Percentiles rank a stretch among this genome's conserved stretches.
Evolutionary conservation across 2,329 filamentous ascomycete species (phyloP).

Genomic region (Stenocarpella maydis): DNA sequence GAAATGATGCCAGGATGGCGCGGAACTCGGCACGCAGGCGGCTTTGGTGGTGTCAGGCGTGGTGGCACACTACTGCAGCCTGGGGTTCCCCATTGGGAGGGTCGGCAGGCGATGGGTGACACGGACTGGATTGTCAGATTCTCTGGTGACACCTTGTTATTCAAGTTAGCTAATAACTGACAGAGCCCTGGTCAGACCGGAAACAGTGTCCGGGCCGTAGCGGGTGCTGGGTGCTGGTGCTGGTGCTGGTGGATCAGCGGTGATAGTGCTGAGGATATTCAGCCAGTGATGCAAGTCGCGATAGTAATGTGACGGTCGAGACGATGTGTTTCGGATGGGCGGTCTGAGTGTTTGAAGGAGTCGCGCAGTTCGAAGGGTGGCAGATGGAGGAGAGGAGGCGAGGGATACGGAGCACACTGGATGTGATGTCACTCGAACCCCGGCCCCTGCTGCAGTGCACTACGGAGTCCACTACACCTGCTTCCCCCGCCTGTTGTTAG

Average conservation of each 20-base stretch:
- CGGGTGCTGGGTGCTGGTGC: not conserved
- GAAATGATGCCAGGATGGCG: not conserved
- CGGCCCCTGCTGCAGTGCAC: not conserved
- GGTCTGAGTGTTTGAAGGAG: constrained; percentile 31
- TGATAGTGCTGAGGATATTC: constrained; percentile 1
- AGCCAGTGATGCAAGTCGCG: constrained; percentile 1
- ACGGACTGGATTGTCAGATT: not conserved
- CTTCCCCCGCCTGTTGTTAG: constrained; percentile 8
- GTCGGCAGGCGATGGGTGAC: not conserved
- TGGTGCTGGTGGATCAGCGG: not conserved
- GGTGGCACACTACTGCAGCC: constrained; percentile 17
- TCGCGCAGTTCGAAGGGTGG: not conserved
- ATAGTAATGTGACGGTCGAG: constrained; percentile 6
- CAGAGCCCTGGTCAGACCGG: not conserved
- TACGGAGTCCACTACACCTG: no score
- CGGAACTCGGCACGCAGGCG: constrained; percentile 23
- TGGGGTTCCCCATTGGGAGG: constrained; percentile 16
- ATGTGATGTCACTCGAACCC: constrained; percentile 22
- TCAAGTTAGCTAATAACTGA: no score
- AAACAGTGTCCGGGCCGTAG: not conserved
- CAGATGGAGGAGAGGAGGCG: not conserved
- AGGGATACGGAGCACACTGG: not conserved
- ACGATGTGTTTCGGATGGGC: constrained; percentile 33
- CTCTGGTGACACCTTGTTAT: not conserved
- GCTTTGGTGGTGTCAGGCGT: not conserved